Conservation (phyloP, 345 rosid genomes). For the Pugionium cornutum region DNA sequence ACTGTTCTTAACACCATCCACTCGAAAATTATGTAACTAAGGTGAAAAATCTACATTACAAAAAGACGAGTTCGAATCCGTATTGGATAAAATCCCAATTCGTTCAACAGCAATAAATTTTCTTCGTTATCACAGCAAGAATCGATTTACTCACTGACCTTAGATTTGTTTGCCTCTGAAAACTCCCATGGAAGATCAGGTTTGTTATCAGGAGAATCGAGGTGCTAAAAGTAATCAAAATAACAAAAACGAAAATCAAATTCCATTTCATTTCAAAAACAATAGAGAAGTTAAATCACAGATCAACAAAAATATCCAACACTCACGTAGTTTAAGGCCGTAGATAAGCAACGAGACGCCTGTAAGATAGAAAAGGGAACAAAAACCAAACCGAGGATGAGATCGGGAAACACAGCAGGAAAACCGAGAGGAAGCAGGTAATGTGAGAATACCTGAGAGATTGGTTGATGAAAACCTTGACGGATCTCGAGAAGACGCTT, state of each 20-base stretch:
- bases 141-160: conserved; percentile 38
- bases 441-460: conserved; percentile 52
- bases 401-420: conserved; percentile 32
- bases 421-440: background rate
- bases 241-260: conserved; percentile 8
- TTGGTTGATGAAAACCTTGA: conserved; percentile 59
- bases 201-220: conserved; percentile 88
- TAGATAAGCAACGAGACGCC: conserved; percentile 74
- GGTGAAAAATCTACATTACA: background rate
- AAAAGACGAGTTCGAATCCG: background rate
- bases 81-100: background rate
- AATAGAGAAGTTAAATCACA: background rate
- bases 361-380: conserved; percentile 20
- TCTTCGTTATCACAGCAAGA: conserved; percentile 18
- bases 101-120: background rate
- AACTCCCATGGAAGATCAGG: conserved; percentile 93
- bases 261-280: conserved; percentile 2
- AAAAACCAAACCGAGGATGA: conserved; percentile 18
- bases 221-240: conserved; percentile 54
- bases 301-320: background rate
- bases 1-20: background rate
- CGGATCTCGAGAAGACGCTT: conserved; percentile 82
- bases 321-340: conserved; percentile 92
- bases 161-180: conserved; percentile 55
- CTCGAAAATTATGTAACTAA: background rate